Evolutionary conservation across 768 basidiomycete species (phyloP), one percentile per base, ranked within the genome.

Genomic region (Rhizopogon vesiculosus): DNA sequence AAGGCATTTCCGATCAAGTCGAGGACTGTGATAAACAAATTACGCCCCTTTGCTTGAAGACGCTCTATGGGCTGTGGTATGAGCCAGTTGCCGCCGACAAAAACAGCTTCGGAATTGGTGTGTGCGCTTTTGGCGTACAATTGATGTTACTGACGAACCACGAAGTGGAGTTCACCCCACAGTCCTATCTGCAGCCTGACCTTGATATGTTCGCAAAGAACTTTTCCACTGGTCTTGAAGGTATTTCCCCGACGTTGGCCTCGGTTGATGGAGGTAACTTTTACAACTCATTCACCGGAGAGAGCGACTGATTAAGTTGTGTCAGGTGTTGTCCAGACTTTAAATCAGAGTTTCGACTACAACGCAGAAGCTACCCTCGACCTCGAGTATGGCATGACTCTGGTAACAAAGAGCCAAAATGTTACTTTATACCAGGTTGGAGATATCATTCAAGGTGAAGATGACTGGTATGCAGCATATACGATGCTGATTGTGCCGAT

Each of bases 361-460:
- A 84, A 86, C 50, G 83, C 77, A 18, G 89, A 89, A 74, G 85
- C 86, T 28, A 77, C 85, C 62, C 78, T 91, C 3, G 89, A 91
- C 64, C 80, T 89, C 19, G 48, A 10, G n/a, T n/a, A n/a, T n/a
- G n/a, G n/a, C n/a, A n/a, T n/a, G n/a, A n/a, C n/a, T n/a, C n/a
- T n/a, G n/a, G n/a, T n/a, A n/a, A n/a, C n/a, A n/a, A n/a, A n/a
- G n/a, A n/a, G n/a, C n/a, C n/a, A n/a, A n/a, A n/a, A n/a, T n/a
- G n/a, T n/a, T n/a, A n/a, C n/a, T n/a, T n/a, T n/a, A n/a, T n/a
- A n/a, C n/a, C n/a, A n/a, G n/a, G n/a, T n/a, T n/a, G n/a, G n/a
- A n/a, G n/a, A n/a, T n/a, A n/a, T n/a, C n/a, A n/a, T 67, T 15
- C 54, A 68, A 64, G 72, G 74, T 35, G 62, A 41, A 28, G 7